Evolutionary conservation across 371 early-diverging fungal genomes (phyloP), one percentile per base, ranked within the genome.

Genomic region (Lichtheimia corymbifera): DNA sequence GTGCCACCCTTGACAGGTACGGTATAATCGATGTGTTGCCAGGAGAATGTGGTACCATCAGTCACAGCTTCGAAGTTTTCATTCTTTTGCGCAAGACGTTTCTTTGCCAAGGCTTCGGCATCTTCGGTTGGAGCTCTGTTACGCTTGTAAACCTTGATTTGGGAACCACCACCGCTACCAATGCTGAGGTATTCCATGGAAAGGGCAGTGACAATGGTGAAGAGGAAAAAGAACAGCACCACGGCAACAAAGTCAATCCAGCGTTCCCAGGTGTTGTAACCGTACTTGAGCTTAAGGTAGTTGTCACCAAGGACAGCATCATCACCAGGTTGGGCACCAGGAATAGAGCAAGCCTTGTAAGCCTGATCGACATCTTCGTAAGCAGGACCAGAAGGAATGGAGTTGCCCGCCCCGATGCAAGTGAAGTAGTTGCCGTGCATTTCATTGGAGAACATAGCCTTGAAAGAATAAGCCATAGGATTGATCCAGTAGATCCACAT

Each of bases 401-500:
- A 73, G 22, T 66, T 70, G 3, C 55, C 55, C 6, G 72, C 68
- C 9, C 82, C 72, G 53, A 80, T 65, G 49, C 75, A 72, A 49
- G 74, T 42, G 47, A 65, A 72, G 11, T 72, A 20, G 50, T 79
- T 65, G 18, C 79, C 76, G 15, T 64, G 68, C 68, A 85, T 82
- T 69, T 91, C 91, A 70, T 89, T 91, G 13, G 82, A 79, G 47
- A 88, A 62, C 50, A 91, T 73, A 6, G 88, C 85, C 63, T 83
- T 77, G 66, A 82, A 83, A 9, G 87, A 85, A 59, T 89, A 89
- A 2, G 87, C 84, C 45, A 91, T 72, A 22, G 91, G 86, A 44
- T 83, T 87, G 55, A 88, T 82, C 83, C 86, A 89, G 68, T 82
- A 86, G 30, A 89, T 82, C 89, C 88, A 89, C 53, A 79, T 72